A percentile compares a stretch with the other conserved stretches of the same genome.
phyloP scores from a whole-genome alignment of 2,329 filamentous ascomycete genomes.

The Aspergillus ustus region DNA sequence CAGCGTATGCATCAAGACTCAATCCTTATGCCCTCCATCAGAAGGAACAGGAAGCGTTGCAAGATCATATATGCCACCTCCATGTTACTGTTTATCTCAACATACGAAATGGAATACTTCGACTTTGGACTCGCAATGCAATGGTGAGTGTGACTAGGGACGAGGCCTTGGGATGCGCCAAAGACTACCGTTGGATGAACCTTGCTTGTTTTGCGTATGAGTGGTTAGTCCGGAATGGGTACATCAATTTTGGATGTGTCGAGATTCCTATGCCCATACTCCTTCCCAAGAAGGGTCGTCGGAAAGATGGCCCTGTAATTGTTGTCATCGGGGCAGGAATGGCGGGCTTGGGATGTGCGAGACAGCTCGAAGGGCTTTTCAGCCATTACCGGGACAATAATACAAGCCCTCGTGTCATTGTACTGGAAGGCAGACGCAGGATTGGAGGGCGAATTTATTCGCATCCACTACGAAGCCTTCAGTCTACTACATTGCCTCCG shows the following conservation, averaged over 20 bases:
- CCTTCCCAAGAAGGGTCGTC: slow-evolving; percentile 46
- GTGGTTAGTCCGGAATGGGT: slow-evolving; percentile 88
- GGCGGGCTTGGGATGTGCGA: slow-evolving; percentile 86
- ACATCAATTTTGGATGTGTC: slow-evolving; percentile 95
- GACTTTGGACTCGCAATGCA: slow-evolving; percentile 87
- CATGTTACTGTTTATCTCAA: slow-evolving; percentile 97
- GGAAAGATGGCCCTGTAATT: slow-evolving; percentile 69
- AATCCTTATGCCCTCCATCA: slow-evolving; percentile 87
- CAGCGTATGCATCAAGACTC: slow-evolving; percentile 85
- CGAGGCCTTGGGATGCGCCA: slow-evolving; percentile 88
- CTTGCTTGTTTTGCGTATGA: slow-evolving; percentile 87
- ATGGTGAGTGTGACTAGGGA: slow-evolving; percentile 78
- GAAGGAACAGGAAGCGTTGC: slow-evolving; percentile 80
- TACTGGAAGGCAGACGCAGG: slow-evolving; percentile 84
- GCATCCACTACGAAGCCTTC: slow-evolving; percentile 67
- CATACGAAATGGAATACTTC: slow-evolving; percentile 89
- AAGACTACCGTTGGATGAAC: slow-evolving; percentile 85
- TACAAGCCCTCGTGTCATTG: slow-evolving; percentile 69
- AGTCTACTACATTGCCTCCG: slow-evolving; percentile 56
- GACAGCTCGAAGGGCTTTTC: slow-evolving; percentile 87
- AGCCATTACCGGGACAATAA: slow-evolving; percentile 75
- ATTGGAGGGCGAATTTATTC: slow-evolving; percentile 95
- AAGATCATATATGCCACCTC: slow-evolving; percentile 78
- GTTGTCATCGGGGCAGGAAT: slow-evolving; percentile 93
- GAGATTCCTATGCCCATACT: slow-evolving; percentile 62